phyloP scores from a whole-genome alignment of 2,329 filamentous ascomycete species.

The Sporothrix globosa region DNA sequence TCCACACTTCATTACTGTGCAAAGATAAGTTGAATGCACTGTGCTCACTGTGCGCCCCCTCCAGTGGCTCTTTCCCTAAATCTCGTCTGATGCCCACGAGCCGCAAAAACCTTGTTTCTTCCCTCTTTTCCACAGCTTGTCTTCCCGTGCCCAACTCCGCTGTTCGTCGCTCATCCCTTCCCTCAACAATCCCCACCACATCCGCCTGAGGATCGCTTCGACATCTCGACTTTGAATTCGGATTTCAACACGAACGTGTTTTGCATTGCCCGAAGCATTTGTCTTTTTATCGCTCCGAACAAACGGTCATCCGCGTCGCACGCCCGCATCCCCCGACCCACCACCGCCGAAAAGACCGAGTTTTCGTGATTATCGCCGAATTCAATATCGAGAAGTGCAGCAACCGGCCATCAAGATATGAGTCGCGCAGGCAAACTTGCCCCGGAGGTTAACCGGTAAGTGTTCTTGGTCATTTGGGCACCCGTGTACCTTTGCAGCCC shows the following conservation, averaged over 20 bases:
- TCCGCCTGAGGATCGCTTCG: constrained; percentile 13
- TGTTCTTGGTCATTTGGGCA: neutral
- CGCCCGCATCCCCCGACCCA: constrained; percentile 4
- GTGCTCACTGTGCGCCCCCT: constrained; percentile 26
- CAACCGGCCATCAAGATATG: constrained; percentile 70
- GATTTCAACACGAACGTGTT: neutral
- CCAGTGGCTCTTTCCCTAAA: constrained; percentile 27
- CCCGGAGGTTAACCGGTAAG: constrained; percentile 96
- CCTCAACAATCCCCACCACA: constrained; percentile 7
- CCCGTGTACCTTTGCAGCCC: neutral
- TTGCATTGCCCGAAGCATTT: neutral
- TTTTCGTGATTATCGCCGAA: constrained; percentile 26
- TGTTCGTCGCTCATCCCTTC: constrained; percentile 22
- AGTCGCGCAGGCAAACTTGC: constrained; percentile 96
- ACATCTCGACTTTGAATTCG: constrained; percentile 5
- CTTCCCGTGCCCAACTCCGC: neutral
- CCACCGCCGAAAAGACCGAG: constrained; percentile 16
- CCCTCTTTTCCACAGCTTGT: constrained; percentile 25
- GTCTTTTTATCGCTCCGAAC: neutral
- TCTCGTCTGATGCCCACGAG: constrained; percentile 9
- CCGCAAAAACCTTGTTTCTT: constrained; percentile 32
- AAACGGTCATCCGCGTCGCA: neutral
- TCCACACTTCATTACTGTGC: neutral
- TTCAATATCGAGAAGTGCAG: constrained; percentile 9
- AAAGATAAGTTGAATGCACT: constrained; percentile 10